Percentiles rank a stretch among this genome's conserved stretches.
Conservation (phyloP, 768 basidiomycete species). For the Naematelia aurantialba region DNA sequence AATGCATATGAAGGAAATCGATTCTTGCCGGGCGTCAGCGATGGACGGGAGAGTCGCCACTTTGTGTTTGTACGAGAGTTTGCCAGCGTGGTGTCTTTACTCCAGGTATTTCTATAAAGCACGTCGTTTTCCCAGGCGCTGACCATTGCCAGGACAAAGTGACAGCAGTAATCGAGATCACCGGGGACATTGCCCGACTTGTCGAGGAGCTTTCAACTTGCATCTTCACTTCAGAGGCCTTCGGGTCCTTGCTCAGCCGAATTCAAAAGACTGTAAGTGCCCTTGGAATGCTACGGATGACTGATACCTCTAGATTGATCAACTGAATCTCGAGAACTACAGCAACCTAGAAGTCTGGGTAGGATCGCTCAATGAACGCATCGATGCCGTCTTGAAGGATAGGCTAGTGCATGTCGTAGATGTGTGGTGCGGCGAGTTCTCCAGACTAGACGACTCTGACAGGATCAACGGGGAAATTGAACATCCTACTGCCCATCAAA, state of each 20-base stretch:
- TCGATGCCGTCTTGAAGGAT: conserved; percentile 73
- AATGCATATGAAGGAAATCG: conserved; percentile 84
- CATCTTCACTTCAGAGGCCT: conserved; percentile 75
- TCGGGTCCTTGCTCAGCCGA: conserved; percentile 69
- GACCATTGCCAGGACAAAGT: conserved; percentile 65
- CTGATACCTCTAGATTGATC: conserved; percentile 64
- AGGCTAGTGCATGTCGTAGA: conserved; percentile 74
- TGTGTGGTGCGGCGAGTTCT: conserved; percentile 85
- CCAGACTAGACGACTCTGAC: conserved; percentile 69
- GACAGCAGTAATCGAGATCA: conserved; percentile 84
- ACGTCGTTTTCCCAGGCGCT: not conserved
- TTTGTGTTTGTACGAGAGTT: conserved; percentile 93
- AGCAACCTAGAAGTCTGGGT: conserved; percentile 92
- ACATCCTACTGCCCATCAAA: not conserved
- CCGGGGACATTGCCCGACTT: conserved; percentile 74
- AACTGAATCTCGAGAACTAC: conserved; percentile 91
- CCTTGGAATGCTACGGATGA: not conserved
- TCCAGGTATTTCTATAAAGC: conserved; percentile 56
- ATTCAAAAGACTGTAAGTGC: conserved; percentile 76
- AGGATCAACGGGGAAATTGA: conserved; percentile 52
- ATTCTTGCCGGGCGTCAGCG: conserved; percentile 64
- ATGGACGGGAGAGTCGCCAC: conserved; percentile 79
- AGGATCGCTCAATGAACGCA: conserved; percentile 66
- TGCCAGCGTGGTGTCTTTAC: conserved; percentile 81
- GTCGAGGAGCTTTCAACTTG: conserved; percentile 87